Base-by-base conservation (phyloP, 495 filamentous ascomycete genomes). In the Penicillium taxi region DNA sequence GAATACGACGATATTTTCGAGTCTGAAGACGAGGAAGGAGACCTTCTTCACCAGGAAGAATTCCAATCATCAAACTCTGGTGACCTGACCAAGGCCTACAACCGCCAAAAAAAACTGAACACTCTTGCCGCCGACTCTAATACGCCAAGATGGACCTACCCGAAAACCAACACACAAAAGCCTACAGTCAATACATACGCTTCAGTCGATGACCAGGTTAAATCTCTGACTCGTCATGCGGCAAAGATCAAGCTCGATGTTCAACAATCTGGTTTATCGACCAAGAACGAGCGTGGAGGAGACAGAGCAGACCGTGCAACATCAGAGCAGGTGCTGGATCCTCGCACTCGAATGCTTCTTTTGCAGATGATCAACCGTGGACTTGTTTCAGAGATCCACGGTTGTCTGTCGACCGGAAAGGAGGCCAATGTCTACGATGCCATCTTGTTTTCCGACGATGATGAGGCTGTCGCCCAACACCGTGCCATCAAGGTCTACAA, bases 401-500 rank as follows among this genome's bases (percentile, higher is more conserved):
- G 91, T 7, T 88, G 88, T 56, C 66, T 98, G 44, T 91, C 84
- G 26, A 96, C 91, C 0, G 91, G 91, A 29, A 98, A 98, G 55
- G 91, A 98, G 60, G 91, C 91, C 29, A 96, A 98, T 45, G 91
- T 98, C 14, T 98, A 96, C 63, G 81, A 89, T 43, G 81, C 84
- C 2, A 55, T 86, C 27, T 73, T 73, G 1, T 50, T 62, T 7
- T 64, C 70, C 1, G 60, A 72, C 24, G 59, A 67, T 0, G 58
- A 62, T 6, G 58, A 60, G 32, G 63, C 59, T 32, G 32, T 57
- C n/a, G 58, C 69, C 0, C 37, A 70, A 3, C 78, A 86, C 44
- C 79, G 86, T 32, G 91, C 91, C 9, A 86, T 98, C 66, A 98
- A 98, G 60, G 83, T 98, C 15, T 98, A 96, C 74, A 96, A 96